These are phyloP conservation scores for Phyllosticta ampelicida DNA, from an alignment of 2,329 filamentous ascomycete species.

Conservation along the genomic window DNA sequence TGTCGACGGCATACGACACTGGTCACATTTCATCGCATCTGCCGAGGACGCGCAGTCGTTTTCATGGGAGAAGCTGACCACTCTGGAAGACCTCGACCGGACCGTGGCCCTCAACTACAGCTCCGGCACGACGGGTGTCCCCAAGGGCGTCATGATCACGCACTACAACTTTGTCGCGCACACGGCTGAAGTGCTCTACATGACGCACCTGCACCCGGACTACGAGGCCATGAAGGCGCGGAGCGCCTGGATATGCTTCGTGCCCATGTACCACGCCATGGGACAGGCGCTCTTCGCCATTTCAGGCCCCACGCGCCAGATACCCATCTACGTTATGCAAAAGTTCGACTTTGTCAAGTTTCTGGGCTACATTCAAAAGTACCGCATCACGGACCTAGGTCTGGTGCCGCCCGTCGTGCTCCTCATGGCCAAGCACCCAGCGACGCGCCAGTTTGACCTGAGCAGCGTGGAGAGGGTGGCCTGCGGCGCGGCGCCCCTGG, in stretches of 20 bases:
- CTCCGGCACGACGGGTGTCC: slow-evolving; percentile 67
- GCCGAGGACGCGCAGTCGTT: slow-evolving; percentile 45
- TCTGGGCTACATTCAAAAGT: slow-evolving; percentile 56
- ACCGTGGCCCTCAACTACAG: slow-evolving; percentile 69
- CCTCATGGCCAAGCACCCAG: slow-evolving; percentile 59
- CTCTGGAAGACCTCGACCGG: slow-evolving; percentile 39
- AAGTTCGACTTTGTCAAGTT: slow-evolving; percentile 66
- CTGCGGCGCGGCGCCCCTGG: slow-evolving; percentile 58
- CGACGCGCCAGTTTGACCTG: slow-evolving; percentile 55
- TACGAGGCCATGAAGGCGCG: slow-evolving; percentile 34
- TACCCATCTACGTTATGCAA: slow-evolving; percentile 67
- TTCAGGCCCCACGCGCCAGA: slow-evolving; percentile 42
- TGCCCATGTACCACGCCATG: slow-evolving; percentile 49
- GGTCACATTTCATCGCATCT: slow-evolving; percentile 49
- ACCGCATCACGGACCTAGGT: slow-evolving; percentile 54
- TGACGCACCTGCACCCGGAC: slow-evolving; percentile 38
- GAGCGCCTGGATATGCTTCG: slow-evolving; percentile 49
- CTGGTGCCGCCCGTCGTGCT: slow-evolving; percentile 69
- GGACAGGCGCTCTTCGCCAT: slow-evolving; percentile 59
- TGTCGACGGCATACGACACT: slow-evolving; percentile 41
- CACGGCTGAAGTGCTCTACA: slow-evolving; percentile 46
- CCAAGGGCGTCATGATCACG: slow-evolving; percentile 76
- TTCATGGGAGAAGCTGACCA: slow-evolving; percentile 49
- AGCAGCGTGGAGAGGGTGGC: slow-evolving; percentile 50
- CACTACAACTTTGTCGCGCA: slow-evolving; percentile 69